Evolutionary conservation across 306 rosid genomes (phyloP).

Genomic region (Quillaja saponaria): DNA sequence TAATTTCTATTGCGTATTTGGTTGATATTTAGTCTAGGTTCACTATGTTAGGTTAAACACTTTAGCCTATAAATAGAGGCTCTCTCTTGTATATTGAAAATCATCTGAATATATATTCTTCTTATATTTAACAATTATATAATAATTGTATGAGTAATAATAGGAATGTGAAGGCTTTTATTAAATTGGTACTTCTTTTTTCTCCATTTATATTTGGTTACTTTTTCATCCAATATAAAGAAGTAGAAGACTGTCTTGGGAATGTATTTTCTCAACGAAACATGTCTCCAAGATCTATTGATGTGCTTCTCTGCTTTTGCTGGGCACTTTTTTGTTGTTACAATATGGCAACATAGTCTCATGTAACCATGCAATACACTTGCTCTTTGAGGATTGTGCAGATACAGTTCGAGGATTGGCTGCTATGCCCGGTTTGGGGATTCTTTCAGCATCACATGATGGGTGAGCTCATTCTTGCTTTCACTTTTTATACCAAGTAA

Average conservation of each 20-base stretch:
- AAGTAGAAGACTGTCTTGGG: slow-evolving; percentile 11
- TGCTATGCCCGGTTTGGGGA: slow-evolving; percentile 79
- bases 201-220: not conserved
- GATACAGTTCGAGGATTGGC: slow-evolving; percentile 95
- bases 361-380: slow-evolving; percentile 26
- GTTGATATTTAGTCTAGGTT: too few species aligned
- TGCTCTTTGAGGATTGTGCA: slow-evolving; percentile 44
- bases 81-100: too few species aligned
- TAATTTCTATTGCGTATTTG: too few species aligned
- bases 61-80: too few species aligned
- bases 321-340: slow-evolving; percentile 16
- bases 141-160: too few species aligned
- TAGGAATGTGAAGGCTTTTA: not conserved
- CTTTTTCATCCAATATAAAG: slow-evolving; percentile 9
- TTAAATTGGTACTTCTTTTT: slow-evolving; percentile 14
- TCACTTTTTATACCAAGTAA: slow-evolving; percentile 13
- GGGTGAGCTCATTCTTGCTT: slow-evolving; percentile 56
- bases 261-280: slow-evolving; percentile 8
- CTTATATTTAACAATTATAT: too few species aligned
- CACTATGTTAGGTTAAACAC: too few species aligned
- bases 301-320: slow-evolving; percentile 18
- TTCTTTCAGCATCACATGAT: slow-evolving; percentile 93
- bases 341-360: slow-evolving; percentile 13
- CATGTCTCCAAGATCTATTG: slow-evolving; percentile 23
- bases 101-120: too few species aligned